These are phyloP conservation scores for Annulohypoxylon moriforme DNA, from an alignment of 495 filamentous ascomycete genomes.

Conservation along the genomic window DNA sequence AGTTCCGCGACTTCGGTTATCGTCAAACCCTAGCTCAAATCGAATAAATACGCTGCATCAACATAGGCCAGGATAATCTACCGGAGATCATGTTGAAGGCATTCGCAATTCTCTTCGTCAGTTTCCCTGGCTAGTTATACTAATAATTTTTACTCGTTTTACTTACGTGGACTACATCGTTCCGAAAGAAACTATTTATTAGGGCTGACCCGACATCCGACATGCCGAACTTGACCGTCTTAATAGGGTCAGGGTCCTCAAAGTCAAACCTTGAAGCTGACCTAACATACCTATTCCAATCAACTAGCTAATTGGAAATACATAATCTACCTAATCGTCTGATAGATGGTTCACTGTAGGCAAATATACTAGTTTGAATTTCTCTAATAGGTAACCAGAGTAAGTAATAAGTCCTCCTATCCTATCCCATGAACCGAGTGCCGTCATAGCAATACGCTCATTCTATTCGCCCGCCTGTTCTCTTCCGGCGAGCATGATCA, in stretches of 20 bases:
- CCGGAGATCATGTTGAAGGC: background rate
- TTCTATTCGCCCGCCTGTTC: background rate
- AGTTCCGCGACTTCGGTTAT: constrained; percentile 5
- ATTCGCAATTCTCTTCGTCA: background rate
- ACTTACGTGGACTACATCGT: background rate
- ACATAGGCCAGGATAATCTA: background rate
- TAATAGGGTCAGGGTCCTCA: too few relatives aligned
- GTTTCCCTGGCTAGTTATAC: background rate
- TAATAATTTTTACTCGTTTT: background rate
- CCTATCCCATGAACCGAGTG: background rate
- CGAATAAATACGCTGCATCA: background rate
- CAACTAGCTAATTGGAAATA: too few relatives aligned
- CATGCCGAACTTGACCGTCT: too few relatives aligned
- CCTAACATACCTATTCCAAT: too few relatives aligned
- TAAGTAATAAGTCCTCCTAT: too few relatives aligned
- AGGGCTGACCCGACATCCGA: too few relatives aligned
- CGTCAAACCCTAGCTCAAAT: background rate
- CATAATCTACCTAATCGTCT: too few relatives aligned
- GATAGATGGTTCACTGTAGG: too few relatives aligned
- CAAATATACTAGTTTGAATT: too few relatives aligned
- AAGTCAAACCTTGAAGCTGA: too few relatives aligned
- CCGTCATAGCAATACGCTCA: background rate
- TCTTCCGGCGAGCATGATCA: background rate
- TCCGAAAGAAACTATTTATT: background rate
- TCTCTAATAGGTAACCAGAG: too few relatives aligned